These are phyloP conservation scores for Pythium graminicola DNA, from an alignment of 352 stramenopile species.

Conservation along the genomic window DNA sequence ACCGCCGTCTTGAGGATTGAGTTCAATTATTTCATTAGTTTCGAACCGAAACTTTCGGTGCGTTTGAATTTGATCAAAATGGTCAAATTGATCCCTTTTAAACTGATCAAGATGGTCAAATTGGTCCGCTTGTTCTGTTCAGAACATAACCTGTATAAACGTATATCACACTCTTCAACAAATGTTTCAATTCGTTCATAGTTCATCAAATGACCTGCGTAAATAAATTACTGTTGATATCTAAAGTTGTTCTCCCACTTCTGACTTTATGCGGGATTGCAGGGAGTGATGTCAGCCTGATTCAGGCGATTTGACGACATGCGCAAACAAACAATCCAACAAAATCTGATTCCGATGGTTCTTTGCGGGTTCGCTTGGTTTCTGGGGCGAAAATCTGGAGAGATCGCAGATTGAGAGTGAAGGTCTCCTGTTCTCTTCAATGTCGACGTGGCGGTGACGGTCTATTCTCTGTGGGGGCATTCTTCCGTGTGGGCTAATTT, in stretches of 20 bases:
- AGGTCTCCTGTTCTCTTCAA: conserved; percentile 25
- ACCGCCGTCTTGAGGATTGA: neutral
- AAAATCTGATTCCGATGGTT: too few species aligned
- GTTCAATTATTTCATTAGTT: too few species aligned
- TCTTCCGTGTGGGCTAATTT: neutral
- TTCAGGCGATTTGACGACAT: too few species aligned
- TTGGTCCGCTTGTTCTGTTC: neutral
- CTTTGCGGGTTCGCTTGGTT: conserved; percentile 20
- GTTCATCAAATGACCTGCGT: too few species aligned
- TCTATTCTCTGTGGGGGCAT: neutral
- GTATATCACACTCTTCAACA: too few species aligned
- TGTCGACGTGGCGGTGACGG: conserved; percentile 13
- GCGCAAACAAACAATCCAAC: conserved; percentile 10
- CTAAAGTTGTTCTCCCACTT: too few species aligned
- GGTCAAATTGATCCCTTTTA: neutral
- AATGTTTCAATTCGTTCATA: too few species aligned
- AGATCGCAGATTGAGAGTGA: conserved; percentile 18
- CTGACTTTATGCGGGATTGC: too few species aligned
- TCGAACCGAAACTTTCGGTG: too few species aligned
- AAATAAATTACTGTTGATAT: too few species aligned
- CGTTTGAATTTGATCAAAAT: too few species aligned
- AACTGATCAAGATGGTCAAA: neutral
- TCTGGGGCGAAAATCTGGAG: neutral
- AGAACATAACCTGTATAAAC: neutral
- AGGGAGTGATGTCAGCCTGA: too few species aligned